Conservation (phyloP, 306 rosid species). For the Quercus agrifolia region DNA sequence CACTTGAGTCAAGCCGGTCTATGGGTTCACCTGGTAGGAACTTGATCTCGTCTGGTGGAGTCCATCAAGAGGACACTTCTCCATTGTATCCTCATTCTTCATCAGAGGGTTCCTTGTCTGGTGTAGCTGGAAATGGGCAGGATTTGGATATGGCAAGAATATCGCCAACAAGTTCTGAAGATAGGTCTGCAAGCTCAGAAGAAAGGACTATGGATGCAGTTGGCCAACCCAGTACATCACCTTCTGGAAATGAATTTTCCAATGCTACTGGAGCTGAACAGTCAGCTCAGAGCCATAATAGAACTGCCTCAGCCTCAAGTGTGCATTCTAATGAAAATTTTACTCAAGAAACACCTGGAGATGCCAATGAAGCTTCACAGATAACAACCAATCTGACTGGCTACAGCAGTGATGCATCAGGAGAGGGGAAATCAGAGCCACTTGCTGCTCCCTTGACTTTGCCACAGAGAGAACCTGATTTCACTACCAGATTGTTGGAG, state of each 20-base stretch:
- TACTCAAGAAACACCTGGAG: conserved; percentile 53
- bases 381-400: conserved; percentile 50
- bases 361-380: conserved; percentile 45
- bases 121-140: conserved; percentile 47
- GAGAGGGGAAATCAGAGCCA: conserved; percentile 55
- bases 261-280: conserved; percentile 42
- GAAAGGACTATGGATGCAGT: conserved; percentile 52
- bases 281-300: conserved; percentile 49
- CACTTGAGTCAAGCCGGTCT: conserved; percentile 59
- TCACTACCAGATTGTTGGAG: conserved; percentile 45
- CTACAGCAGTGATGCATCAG: conserved; percentile 62
- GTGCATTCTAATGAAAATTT: conserved; percentile 41
- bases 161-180: conserved; percentile 50
- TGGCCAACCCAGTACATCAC: conserved; percentile 53
- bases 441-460: conserved; percentile 36
- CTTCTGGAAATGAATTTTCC: conserved; percentile 55
- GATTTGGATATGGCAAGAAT: conserved; percentile 46
- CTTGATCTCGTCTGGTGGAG: conserved; percentile 38
- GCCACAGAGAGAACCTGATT: conserved; percentile 55
- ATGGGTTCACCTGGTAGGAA: conserved; percentile 53
- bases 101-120: conserved; percentile 73
- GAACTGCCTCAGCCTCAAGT: conserved; percentile 63
- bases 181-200: conserved; percentile 60
- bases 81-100: conserved; percentile 74
- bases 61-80: conserved; percentile 52